A percentile compares a stretch with the other conserved stretches of the same genome.
Conservation (phyloP, 1,284 basidiomycete genomes). For the Cutaneotrichosporon cyanovorans region DNA sequence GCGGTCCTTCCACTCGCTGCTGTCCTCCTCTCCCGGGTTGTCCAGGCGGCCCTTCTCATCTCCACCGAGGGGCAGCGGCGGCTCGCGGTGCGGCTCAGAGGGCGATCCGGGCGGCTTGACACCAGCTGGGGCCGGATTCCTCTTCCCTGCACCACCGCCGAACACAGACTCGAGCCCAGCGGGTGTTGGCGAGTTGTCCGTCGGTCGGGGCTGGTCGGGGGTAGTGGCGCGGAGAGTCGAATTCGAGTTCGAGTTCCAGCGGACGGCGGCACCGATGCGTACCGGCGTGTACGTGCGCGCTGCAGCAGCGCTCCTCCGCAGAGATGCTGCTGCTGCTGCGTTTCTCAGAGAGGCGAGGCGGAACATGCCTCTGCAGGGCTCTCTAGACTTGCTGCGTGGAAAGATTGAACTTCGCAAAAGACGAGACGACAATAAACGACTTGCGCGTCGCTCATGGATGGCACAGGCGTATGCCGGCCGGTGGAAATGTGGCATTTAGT, state of each 20-base stretch:
- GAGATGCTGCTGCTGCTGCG: not conserved
- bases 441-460: too few species aligned
- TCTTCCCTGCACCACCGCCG: conserved; percentile 20
- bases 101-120: not conserved
- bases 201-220: conserved; percentile 25
- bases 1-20: conserved; percentile 24
- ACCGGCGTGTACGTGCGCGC: too few species aligned
- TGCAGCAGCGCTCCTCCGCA: too few species aligned
- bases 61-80: conserved; percentile 13
- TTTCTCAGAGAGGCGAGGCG: conserved; percentile 9
- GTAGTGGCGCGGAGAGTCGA: conserved; percentile 29
- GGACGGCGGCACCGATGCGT: too few species aligned
- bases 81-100: conserved; percentile 24
- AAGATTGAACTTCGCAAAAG: too few species aligned
- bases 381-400: too few species aligned
- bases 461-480: too few species aligned
- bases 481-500: too few species aligned
- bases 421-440: too few species aligned
- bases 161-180: conserved; percentile 39
- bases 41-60: conserved; percentile 9
- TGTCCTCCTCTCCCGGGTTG: conserved; percentile 21
- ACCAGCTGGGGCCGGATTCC: too few species aligned
- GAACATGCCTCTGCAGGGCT: conserved; percentile 5
- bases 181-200: conserved; percentile 33
- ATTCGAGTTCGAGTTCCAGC: too few species aligned